phyloP scores from a whole-genome alignment of 805 yeast genomes.

The Starmerella potacharoeniae region DNA sequence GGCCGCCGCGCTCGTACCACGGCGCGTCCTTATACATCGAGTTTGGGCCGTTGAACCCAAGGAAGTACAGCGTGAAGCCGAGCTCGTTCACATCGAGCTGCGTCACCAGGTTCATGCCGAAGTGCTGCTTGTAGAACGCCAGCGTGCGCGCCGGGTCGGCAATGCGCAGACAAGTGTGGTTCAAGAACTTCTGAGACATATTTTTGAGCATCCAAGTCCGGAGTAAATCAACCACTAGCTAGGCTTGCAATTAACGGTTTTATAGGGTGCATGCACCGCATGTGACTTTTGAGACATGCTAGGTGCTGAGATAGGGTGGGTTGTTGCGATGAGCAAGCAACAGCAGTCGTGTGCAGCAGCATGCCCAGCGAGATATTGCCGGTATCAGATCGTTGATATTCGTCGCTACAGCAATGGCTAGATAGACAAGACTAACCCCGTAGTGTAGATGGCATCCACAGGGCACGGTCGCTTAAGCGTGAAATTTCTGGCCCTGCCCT shows the following conservation, averaged over 20 bases:
- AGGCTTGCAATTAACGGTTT: too few species aligned
- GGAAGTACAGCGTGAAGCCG: conserved; percentile 56
- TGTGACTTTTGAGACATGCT: neutral
- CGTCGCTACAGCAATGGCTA: too few species aligned
- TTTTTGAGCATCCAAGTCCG: neutral
- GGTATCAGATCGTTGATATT: too few species aligned
- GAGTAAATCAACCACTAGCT: too few species aligned
- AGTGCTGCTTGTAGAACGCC: conserved; percentile 58
- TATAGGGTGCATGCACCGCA: neutral
- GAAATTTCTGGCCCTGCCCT: neutral
- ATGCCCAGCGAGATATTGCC: too few species aligned
- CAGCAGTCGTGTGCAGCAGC: neutral
- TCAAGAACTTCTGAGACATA: conserved; percentile 16
- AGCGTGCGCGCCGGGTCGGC: conserved; percentile 67
- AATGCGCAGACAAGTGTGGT: conserved; percentile 51
- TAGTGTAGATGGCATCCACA: neutral
- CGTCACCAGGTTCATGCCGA: conserved; percentile 57
- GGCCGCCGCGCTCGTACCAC: conserved; percentile 42
- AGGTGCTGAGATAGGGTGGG: too few species aligned
- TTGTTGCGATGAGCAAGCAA: neutral
- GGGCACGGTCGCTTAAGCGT: neutral
- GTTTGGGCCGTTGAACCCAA: conserved; percentile 44
- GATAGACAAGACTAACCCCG: too few species aligned
- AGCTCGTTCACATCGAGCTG: conserved; percentile 42
- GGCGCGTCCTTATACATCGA: conserved; percentile 31